phyloP scores from a whole-genome alignment of 1,284 basidiomycete species.

The Schizopora paradoxa region DNA sequence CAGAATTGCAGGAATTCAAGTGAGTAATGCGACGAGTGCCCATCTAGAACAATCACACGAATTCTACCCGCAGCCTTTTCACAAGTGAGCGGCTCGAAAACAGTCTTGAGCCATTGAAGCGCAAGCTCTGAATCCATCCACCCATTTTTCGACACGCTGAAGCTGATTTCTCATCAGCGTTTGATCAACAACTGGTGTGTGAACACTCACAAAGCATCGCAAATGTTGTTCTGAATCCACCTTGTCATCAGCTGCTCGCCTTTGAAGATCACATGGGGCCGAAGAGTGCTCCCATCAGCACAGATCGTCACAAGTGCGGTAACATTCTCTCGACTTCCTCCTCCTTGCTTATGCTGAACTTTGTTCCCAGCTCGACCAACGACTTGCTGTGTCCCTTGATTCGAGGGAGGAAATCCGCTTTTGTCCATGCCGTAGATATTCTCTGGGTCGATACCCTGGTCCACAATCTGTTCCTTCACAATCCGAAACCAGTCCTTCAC shows the following conservation, averaged over 20 bases:
- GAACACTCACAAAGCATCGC: conserved; percentile 24
- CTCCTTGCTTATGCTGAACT: conserved; percentile 26
- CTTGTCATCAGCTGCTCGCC: conserved; percentile 25
- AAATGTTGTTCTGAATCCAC: conserved; percentile 27
- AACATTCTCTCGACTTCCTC: conserved; percentile 29
- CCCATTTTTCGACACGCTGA: conserved; percentile 24
- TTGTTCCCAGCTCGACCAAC: conserved; percentile 27
- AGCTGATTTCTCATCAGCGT: conserved; percentile 13
- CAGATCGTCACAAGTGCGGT: conserved; percentile 22
- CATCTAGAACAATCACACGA: conserved; percentile 32
- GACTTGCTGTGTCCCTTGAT: conserved; percentile 24
- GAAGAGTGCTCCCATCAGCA: background rate
- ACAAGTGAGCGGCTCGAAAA: conserved; percentile 31
- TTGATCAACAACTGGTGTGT: background rate
- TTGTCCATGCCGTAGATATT: conserved; percentile 35
- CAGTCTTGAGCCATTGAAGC: conserved; percentile 27
- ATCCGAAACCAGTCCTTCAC: conserved; percentile 26
- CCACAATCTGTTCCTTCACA: conserved; percentile 19
- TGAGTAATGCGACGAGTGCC: conserved; percentile 37
- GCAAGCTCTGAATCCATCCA: conserved; percentile 27
- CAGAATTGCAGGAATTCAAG: conserved; percentile 30
- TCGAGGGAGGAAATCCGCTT: conserved; percentile 26
- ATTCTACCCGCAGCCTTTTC: conserved; percentile 29
- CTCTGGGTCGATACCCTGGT: conserved; percentile 21
- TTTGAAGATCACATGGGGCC: conserved; percentile 4